Conservation (phyloP, 116 monocot genomes). For the Trichopus zeylanicus region DNA sequence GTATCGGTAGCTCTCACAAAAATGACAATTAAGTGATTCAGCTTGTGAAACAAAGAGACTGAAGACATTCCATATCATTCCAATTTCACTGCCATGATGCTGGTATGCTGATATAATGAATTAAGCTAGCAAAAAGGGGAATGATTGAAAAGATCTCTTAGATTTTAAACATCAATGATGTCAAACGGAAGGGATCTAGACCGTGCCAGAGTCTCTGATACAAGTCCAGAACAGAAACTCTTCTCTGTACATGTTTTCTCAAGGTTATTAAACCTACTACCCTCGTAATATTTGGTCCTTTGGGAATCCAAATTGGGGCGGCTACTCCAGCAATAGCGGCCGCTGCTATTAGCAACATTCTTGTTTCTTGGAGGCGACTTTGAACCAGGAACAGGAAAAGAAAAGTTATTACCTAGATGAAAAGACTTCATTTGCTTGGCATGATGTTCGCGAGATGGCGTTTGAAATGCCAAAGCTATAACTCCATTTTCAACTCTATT, state of each 20-base stretch:
- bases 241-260: constrained; percentile 18
- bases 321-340: background rate
- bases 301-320: constrained; percentile 7
- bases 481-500: constrained; percentile 3
- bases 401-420: constrained; percentile 28
- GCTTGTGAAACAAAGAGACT: no score
- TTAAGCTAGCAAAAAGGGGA: background rate
- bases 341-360: background rate
- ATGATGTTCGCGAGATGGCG: constrained; percentile 1
- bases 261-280: background rate
- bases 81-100: background rate
- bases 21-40: no score
- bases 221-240: constrained; percentile 20
- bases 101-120: background rate
- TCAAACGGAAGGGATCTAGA: constrained; percentile 50
- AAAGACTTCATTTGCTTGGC: constrained; percentile 21
- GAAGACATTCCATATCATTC: background rate
- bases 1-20: no score
- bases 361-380: background rate
- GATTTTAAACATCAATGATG: constrained; percentile 29
- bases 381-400: constrained; percentile 17
- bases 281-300: constrained; percentile 22
- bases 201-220: constrained; percentile 24
- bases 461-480: background rate
- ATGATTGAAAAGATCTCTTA: background rate